Base-by-base conservation (phyloP, 208 protist species). In the Paratrypanosoma confusum region DNA sequence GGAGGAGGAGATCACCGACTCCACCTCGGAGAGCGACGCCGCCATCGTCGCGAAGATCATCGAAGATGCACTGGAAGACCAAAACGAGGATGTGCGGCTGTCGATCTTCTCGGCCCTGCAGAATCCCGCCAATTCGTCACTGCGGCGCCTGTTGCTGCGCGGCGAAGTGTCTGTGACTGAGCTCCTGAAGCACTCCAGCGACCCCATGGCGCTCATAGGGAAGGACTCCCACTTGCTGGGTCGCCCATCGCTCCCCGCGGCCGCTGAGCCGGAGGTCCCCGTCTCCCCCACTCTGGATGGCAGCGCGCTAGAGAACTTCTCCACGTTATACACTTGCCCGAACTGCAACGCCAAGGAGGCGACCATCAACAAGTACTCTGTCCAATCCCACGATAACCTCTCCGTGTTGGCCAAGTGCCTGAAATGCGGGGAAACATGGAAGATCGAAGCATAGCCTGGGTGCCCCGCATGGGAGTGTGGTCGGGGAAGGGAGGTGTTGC, bases 381-480 rank as follows among this genome's bases (percentile, higher is more conserved):
- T 88, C 10, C 63, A 68, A 36, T 70, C 79, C 0, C 79, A 88
- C 50, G 74, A 88, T 42, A 83, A 77, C 68, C 69, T 76, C 50
- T 68, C 71, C 0, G 71, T 71, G 14, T 77, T 84, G 17, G 41
- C 83, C 32, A 57, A 52, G 1, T 88, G 79, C 54, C 55, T 62
- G 34, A 64, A 73, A 40, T 88, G 79, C 39, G 45, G 49, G 16
- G 61, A 56, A 39, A 81, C 68, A 31, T 88, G 79, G 79, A 88
- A 88, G 40, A 57, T 77, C 8, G 29, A 57, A 39, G 39, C 23
- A n/a, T 47, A 57, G 25, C n/a, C n/a, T n/a, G n/a, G n/a, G n/a
- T n/a, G n/a, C n/a, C n/a, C n/a, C n/a, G n/a, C n/a, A n/a, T n/a
- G n/a, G n/a, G n/a, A n/a, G n/a, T n/a, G n/a, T n/a, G n/a, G n/a